Evolutionary conservation across 2,329 filamentous ascomycete genomes (phyloP).

Genomic region (Penicillium sp.): DNA sequence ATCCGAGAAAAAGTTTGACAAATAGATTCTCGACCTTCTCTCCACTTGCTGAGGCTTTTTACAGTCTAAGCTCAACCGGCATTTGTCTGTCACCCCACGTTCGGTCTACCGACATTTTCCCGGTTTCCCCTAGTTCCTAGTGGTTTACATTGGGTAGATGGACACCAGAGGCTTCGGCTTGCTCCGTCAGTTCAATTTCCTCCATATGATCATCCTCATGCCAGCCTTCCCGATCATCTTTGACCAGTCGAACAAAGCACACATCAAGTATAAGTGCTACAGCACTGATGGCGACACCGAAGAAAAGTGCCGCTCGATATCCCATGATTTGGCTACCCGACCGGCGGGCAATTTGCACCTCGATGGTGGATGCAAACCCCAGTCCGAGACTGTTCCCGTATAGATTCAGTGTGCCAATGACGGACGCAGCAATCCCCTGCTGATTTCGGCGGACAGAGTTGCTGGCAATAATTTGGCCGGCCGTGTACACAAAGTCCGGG

Average conservation of each 20-base stretch:
- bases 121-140: not conserved
- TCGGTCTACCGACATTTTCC: slow-evolving; percentile 2
- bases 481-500: slow-evolving; percentile 45
- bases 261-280: slow-evolving; percentile 25
- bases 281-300: slow-evolving; percentile 25
- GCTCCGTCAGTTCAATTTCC: slow-evolving; percentile 11
- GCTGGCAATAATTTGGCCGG: slow-evolving; percentile 48
- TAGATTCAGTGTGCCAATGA: slow-evolving; percentile 42
- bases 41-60: not conserved
- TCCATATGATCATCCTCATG: slow-evolving; percentile 12
- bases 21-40: not conserved
- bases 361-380: slow-evolving; percentile 39
- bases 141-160: not conserved
- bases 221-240: slow-evolving; percentile 30
- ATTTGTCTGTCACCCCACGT: not conserved
- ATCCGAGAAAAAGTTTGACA: slow-evolving; percentile 1
- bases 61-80: not conserved
- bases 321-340: slow-evolving; percentile 18
- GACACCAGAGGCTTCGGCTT: slow-evolving; percentile 8
- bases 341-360: slow-evolving; percentile 20
- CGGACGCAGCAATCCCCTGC: slow-evolving; percentile 45
- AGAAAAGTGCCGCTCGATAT: slow-evolving; percentile 27
- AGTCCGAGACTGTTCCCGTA: slow-evolving; percentile 40
- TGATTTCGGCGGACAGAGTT: slow-evolving; percentile 43
- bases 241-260: slow-evolving; percentile 26